Evolutionary conservation across 257 asterid species (phyloP).

Genomic region (Jacaranda mimosifolia): DNA sequence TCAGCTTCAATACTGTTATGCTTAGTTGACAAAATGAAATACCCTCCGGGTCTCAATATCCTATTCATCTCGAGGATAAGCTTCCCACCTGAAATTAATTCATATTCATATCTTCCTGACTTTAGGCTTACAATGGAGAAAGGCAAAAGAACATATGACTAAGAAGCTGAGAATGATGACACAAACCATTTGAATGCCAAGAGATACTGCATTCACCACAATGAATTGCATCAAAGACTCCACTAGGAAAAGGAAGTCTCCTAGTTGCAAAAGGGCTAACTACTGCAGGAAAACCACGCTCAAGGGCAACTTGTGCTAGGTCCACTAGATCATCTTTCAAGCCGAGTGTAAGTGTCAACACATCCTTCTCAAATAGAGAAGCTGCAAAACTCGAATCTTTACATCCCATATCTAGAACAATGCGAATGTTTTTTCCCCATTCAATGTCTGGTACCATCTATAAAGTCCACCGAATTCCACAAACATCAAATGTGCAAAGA

Average conservation of each 20-base stretch:
- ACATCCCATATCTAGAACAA: conserved; percentile 89
- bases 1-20: conserved; percentile 82
- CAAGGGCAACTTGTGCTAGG: conserved; percentile 87
- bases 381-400: conserved; percentile 85
- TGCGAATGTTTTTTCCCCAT: conserved; percentile 94
- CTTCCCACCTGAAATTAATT: conserved; percentile 73
- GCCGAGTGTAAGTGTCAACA: conserved; percentile 80
- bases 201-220: conserved; percentile 80
- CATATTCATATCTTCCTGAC: neutral
- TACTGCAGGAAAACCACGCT: conserved; percentile 92
- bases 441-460: conserved; percentile 99
- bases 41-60: conserved; percentile 95
- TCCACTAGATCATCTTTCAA: conserved; percentile 88
- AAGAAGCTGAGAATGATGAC: conserved; percentile 32
- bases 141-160: conserved; percentile 20
- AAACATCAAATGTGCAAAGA: conserved; percentile 32
- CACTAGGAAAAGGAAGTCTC: conserved; percentile 94
- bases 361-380: conserved; percentile 77
- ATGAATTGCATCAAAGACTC: conserved; percentile 89
- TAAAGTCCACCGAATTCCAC: conserved; percentile 42
- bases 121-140: neutral
- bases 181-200: conserved; percentile 90
- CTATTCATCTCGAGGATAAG: conserved; percentile 92
- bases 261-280: conserved; percentile 77
- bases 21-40: conserved; percentile 80